phyloP scores from a whole-genome alignment of 306 rosid species.

The Prunus campanulata region DNA sequence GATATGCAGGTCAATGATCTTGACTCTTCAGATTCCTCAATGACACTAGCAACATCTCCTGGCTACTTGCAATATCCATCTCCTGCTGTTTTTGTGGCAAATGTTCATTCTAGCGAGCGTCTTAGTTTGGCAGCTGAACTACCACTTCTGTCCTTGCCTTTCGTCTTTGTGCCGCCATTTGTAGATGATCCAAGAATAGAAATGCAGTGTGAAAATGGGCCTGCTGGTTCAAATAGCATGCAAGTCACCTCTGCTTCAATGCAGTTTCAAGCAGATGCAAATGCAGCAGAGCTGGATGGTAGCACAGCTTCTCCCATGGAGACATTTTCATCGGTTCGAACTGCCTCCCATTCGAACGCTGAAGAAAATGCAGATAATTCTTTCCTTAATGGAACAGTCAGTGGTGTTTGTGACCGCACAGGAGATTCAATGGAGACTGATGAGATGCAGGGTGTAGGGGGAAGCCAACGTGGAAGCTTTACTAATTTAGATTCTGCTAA shows the following conservation, averaged over 20 bases:
- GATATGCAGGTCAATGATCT: slow-evolving; percentile 90
- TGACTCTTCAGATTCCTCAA: slow-evolving; percentile 85
- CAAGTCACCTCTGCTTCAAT: slow-evolving; percentile 46
- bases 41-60: slow-evolving; percentile 74
- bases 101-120: slow-evolving; percentile 55
- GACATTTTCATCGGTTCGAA: slow-evolving; percentile 28
- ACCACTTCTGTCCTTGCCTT: slow-evolving; percentile 63
- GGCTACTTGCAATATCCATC: slow-evolving; percentile 89
- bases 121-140: slow-evolving; percentile 50
- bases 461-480: slow-evolving; percentile 38
- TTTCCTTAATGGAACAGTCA: slow-evolving; percentile 20
- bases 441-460: slow-evolving; percentile 32
- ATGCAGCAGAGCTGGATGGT: slow-evolving; percentile 53
- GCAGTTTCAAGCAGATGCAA: slow-evolving; percentile 50
- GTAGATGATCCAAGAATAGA: slow-evolving; percentile 57
- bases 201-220: slow-evolving; percentile 41
- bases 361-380: slow-evolving; percentile 30
- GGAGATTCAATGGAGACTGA: slow-evolving; percentile 33
- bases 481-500: slow-evolving; percentile 34
- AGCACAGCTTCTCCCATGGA: slow-evolving; percentile 62
- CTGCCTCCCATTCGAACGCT: slow-evolving; percentile 20
- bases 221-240: slow-evolving; percentile 45
- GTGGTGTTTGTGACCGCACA: slow-evolving; percentile 26
- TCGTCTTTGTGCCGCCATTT: slow-evolving; percentile 49
- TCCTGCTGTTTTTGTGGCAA: slow-evolving; percentile 80